Evolutionary conservation across 2,329 filamentous ascomycete genomes (phyloP), one percentile per base, ranked within the genome.

Genomic region (Diaporthe nobilis): DNA sequence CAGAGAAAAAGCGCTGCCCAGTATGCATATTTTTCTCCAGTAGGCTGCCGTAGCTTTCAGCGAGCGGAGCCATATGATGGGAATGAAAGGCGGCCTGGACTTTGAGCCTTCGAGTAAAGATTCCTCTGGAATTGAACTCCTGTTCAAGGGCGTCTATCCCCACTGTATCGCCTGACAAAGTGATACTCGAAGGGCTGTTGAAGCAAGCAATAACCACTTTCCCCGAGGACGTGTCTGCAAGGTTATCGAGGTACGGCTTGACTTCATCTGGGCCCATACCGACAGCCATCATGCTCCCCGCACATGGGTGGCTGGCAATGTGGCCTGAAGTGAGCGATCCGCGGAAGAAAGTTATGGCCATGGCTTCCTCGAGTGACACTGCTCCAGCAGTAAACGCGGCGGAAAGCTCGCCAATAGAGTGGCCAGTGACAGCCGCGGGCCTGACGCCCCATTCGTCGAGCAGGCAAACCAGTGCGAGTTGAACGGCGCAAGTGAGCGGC

Each of bases 401-500:
- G 20, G 77, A 76, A 6, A 81, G 79, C 70, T 81, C 80, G 15
- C 80, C 80, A 22, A 76, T 71, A 55, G 78, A 75, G 65, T 82
- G 76, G 53, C 81, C 49, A 53, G 77, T 25, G 53, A 81, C 78
- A 1, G 74, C 75, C 3, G 47, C 44, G 12, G 79, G 78, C 3
- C 13, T n/a, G 63, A 80, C 75, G 34, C 75, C 77, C 28, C 71
- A 75, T 17, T 28, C 20, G 1, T 8, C 9, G n/a, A 85, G 78
- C 0, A 83, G 75, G 22, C 81, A 77, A 0, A 84, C 79, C 2
- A 85, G 63, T 9, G 72, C 82, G 25, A 86, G 77, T 72, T 85
- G 85, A 3, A 86, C 25, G 3, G 83, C 83, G 10, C 82, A 84
- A 71, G 81, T 84, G 4, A 83, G n/a, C 3, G 67, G 49, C 28